phyloP scores from a whole-genome alignment of 208 protist genomes.

The Trypanosoma cruzi region DNA sequence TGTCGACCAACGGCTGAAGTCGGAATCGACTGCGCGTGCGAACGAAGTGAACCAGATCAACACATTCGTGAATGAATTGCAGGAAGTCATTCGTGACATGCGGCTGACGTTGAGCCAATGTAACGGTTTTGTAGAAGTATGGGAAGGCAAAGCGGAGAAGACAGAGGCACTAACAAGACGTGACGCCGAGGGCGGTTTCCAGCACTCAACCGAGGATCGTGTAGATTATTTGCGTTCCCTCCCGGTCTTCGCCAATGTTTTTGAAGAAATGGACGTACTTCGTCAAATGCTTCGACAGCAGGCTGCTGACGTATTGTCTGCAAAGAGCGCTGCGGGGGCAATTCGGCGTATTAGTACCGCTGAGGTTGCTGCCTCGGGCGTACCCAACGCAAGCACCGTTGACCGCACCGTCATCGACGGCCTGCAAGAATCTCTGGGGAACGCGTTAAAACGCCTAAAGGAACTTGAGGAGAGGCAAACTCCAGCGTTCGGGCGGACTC shows the following conservation, averaged over 20 bases:
- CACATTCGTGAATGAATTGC: background rate
- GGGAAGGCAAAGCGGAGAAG: slow-evolving; percentile 42
- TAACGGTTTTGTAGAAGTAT: slow-evolving; percentile 61
- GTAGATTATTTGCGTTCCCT: slow-evolving; percentile 66
- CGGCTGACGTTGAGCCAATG: slow-evolving; percentile 24
- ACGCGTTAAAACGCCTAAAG: slow-evolving; percentile 40
- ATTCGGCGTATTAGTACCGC: slow-evolving; percentile 23
- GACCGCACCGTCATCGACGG: slow-evolving; percentile 26
- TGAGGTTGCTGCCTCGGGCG: slow-evolving; percentile 8
- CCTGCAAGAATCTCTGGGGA: slow-evolving; percentile 25
- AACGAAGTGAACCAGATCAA: slow-evolving; percentile 27
- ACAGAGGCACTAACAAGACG: slow-evolving; percentile 46
- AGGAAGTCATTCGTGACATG: slow-evolving; percentile 7
- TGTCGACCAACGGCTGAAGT: slow-evolving; percentile 10
- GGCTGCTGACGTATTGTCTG: slow-evolving; percentile 46
- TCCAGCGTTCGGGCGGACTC: slow-evolving; percentile 27
- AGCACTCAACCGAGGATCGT: slow-evolving; percentile 54
- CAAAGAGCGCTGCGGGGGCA: slow-evolving; percentile 36
- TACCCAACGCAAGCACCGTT: background rate
- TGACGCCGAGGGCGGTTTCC: slow-evolving; percentile 26
- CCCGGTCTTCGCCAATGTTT: slow-evolving; percentile 56
- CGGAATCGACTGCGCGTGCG: slow-evolving; percentile 2
- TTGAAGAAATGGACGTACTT: slow-evolving; percentile 70
- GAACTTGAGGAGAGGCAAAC: slow-evolving; percentile 35
- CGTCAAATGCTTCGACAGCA: slow-evolving; percentile 63